Evolutionary conservation across 2,329 filamentous ascomycete species (phyloP).

Genomic region (Saccharata proteae): DNA sequence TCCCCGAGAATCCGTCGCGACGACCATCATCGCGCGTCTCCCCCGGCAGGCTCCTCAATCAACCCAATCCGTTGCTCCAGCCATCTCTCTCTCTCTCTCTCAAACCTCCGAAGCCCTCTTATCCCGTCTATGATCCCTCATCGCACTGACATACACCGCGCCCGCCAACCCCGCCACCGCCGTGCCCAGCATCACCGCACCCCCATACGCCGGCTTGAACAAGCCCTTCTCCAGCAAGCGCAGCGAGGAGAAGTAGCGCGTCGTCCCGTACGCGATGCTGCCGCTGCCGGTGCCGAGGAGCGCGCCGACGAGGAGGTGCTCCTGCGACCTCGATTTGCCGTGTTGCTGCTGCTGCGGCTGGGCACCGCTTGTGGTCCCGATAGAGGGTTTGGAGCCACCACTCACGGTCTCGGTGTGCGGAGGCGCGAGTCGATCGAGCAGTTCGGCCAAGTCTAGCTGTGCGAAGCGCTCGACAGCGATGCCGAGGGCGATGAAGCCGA

Average conservation of each 20-base stretch:
- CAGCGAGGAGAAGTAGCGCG: slow-evolving; percentile 35
- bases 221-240: slow-evolving; percentile 30
- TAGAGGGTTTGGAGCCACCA: too few species aligned
- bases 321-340: slow-evolving; percentile 11
- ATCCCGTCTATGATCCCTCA: slow-evolving; percentile 5
- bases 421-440: too few species aligned
- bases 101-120: too few species aligned
- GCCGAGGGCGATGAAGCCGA: slow-evolving; percentile 41
- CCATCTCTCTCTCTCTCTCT: too few species aligned
- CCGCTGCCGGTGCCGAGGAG: slow-evolving; percentile 35
- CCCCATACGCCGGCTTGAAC: slow-evolving; percentile 25
- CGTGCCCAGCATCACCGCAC: slow-evolving; percentile 16
- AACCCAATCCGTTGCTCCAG: too few species aligned
- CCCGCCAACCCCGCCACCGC: slow-evolving; percentile 16
- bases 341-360: background rate
- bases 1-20: too few species aligned
- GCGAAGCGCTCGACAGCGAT: slow-evolving; percentile 32
- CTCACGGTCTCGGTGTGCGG: too few species aligned
- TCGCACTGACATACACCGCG: slow-evolving; percentile 8
- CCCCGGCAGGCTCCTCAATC: too few species aligned
- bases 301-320: slow-evolving; percentile 18
- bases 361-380: too few species aligned
- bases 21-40: too few species aligned
- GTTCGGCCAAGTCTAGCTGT: slow-evolving; percentile 30
- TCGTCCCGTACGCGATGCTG: slow-evolving; percentile 36